These are phyloP conservation scores for Acer yangbiense DNA, from an alignment of 345 rosid genomes.

Conservation along the genomic window DNA sequence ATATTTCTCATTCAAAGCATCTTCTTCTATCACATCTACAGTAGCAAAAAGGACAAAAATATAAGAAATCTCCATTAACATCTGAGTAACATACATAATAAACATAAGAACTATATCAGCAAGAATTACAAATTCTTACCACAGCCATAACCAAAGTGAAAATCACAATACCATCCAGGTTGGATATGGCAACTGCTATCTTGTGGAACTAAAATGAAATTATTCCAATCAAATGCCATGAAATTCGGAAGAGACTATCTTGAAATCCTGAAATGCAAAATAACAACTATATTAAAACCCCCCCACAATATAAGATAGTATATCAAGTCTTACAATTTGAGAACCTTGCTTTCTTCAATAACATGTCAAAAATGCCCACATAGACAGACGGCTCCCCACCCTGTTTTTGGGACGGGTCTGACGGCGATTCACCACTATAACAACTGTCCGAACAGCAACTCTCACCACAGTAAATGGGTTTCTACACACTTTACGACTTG, in stretches of 20 bases:
- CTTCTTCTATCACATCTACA: slow-evolving; percentile 65
- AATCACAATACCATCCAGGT: slow-evolving; percentile 39
- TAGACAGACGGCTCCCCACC: no score
- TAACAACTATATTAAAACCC: background rate
- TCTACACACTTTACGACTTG: no score
- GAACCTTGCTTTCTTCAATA: no score
- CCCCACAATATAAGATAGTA: no score
- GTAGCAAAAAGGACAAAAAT: background rate
- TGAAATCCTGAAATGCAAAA: background rate
- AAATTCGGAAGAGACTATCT: background rate
- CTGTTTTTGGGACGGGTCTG: no score
- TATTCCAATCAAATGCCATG: slow-evolving; percentile 11
- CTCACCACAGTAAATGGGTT: no score
- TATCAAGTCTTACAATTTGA: no score
- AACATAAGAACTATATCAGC: background rate
- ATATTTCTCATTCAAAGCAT: slow-evolving; percentile 52
- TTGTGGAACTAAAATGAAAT: slow-evolving; percentile 33
- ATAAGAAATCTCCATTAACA: background rate
- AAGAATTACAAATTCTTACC: slow-evolving; percentile 36
- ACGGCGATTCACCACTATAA: no score
- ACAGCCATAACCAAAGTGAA: slow-evolving; percentile 47
- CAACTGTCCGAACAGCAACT: no score
- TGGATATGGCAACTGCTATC: slow-evolving; percentile 28
- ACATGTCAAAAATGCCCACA: no score
- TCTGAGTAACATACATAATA: background rate